Evolutionary conservation across 768 basidiomycete genomes (phyloP), one percentile per base, ranked within the genome.

Genomic region (Candolleomyces efflorescens): DNA sequence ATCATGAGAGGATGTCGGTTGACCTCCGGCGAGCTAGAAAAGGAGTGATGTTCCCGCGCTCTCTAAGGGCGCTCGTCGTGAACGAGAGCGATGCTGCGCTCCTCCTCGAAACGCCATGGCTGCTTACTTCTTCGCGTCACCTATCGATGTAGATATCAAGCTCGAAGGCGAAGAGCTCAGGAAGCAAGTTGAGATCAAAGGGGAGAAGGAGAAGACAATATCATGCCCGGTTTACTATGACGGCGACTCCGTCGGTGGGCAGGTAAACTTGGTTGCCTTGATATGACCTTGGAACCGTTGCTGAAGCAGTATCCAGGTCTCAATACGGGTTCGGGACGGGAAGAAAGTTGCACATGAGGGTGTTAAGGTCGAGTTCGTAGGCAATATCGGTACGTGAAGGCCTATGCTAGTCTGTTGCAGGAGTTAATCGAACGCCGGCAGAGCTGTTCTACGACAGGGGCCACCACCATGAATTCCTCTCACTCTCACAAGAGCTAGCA

Each of bases 401-500:
- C 53, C 24, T 18, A 24, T 26, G 10, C 27, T 49, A 11, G 45
- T 13, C 27, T 36, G 22, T 11, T n/a, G 10, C 10, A 22, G 46
- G 47, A 38, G 47, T 24, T 58, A 56, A 54, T 44, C 32, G 13
- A n/a, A 24, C 41, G 24, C 12, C 53, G 45, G 45, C 62, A 89
- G 89, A 92, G 66, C 79, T 98, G 22, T 98, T 98, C 78, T 98
- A 98, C 68, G 96, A 98, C 78, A 81, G 95, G 20, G 95, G 96
- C 2, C 96, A 98, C 70, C 96, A 98, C 69, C 94, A 98, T 71
- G 97, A 98, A 69, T 98, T 98, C 72, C 78, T 98, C 10, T 97
- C 96, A 6, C 74, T 98, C 65, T 92, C 94, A 0, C 94, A 98
- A 73, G 96, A 98, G 67, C 79, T 98, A 23, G 94, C 95, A 2